Base-by-base conservation (phyloP, 1,284 basidiomycete species). In the Trichosporon faecale region DNA sequence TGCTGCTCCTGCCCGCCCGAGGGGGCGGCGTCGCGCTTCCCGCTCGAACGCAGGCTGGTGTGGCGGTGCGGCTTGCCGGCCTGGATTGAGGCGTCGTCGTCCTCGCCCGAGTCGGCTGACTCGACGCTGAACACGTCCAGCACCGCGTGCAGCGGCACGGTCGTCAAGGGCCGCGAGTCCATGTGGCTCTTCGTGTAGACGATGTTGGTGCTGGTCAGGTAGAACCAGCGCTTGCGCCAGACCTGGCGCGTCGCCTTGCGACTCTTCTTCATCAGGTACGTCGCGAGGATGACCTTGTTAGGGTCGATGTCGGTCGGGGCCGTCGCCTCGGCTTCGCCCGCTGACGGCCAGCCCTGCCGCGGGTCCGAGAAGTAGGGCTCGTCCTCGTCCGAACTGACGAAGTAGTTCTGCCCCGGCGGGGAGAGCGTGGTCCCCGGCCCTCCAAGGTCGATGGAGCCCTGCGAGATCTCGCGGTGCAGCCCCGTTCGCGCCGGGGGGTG, bases 181-280 rank as follows among this genome's bases (percentile, higher is more conserved):
- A 98, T 96, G 85, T 96, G 94, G 79, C 90, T 92, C 67, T 89
- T 89, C 21, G 89, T 90, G 84, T 96, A 96, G 23, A 91, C 85
- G 68, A 96, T 84, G 77, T 89, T 91, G 77, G 93, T 91, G 37
- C 88, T 88, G 35, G 90, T 93, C 29, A 96, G 85, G 68, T 91
- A 89, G 78, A 95, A 95, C 92, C 92, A 95, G 57, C 94, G 86
- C 84, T 99, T 99, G 70, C 94, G 87, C 97, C 97, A 99, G 71
- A 90, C 92, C 77, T 93, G 91, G 76, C 95, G 89, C 75, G 96
- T 93, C 65, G 90, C 90, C 57, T 94, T 94, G 81, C 95, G 95
- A 63, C 77, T 78, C 67, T 77, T 73, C 82, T 99, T 99, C 92
- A 97, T 96, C 72, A 99, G 85, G 82, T 99, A 99, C 1, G 95